A percentile compares a stretch with the other conserved stretches of the same genome.
Conservation (phyloP, 1,284 basidiomycete genomes). For the Naganishia albida region DNA sequence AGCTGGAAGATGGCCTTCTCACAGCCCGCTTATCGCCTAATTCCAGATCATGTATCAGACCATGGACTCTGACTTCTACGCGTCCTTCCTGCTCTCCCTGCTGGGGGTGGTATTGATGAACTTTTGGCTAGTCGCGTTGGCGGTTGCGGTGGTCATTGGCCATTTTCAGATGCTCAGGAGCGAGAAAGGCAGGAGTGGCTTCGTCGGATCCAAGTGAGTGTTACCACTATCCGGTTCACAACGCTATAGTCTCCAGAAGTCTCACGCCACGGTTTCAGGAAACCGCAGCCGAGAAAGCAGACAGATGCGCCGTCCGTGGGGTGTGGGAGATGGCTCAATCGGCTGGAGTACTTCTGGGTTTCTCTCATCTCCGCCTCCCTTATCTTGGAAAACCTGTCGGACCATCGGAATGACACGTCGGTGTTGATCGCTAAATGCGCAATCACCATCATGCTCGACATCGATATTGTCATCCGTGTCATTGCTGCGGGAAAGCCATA, state of each 20-base stretch:
- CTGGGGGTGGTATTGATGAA: conserved; percentile 79
- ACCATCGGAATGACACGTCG: too few species aligned
- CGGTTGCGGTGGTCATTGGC: conserved; percentile 91
- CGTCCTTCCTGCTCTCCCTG: conserved; percentile 87
- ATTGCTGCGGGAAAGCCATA: too few species aligned
- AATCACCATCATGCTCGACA: too few species aligned
- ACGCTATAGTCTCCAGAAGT: neutral
- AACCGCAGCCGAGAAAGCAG: neutral
- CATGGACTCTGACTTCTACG: conserved; percentile 88
- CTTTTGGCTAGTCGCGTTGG: conserved; percentile 91
- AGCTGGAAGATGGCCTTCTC: neutral
- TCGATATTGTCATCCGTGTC: too few species aligned
- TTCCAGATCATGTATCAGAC: conserved; percentile 78
- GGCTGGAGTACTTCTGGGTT: conserved; percentile 21
- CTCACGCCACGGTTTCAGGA: neutral
- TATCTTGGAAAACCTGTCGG: too few species aligned
- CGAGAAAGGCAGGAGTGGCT: conserved; percentile 88
- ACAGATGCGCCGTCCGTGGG: neutral
- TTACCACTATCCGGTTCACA: neutral
- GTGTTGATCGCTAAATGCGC: too few species aligned
- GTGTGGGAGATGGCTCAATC: conserved; percentile 5
- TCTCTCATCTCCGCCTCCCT: conserved; percentile 7
- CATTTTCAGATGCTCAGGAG: conserved; percentile 87
- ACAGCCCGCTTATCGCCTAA: conserved; percentile 55
- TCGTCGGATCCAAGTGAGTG: conserved; percentile 72